Percentiles rank a stretch among this genome's conserved stretches.
These are phyloP conservation scores for Phallus indusiatus DNA, from an alignment of 768 basidiomycete species.

Conservation along the genomic window DNA sequence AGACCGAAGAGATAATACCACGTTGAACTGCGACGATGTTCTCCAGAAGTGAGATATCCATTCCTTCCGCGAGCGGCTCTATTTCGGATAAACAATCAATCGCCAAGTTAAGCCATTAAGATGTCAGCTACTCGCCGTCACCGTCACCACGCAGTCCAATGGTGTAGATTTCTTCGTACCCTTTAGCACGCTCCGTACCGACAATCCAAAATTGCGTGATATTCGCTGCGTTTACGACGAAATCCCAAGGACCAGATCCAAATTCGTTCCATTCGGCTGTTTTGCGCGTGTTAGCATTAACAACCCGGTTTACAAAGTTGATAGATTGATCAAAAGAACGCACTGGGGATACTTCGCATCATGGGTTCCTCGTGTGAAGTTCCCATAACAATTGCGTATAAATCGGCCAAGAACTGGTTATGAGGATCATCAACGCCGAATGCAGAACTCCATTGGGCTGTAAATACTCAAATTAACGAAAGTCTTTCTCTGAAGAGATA, in stretches of 20 bases:
- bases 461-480: neutral
- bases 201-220: conserved; percentile 56
- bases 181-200: conserved; percentile 47
- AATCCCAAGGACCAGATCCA: conserved; percentile 55
- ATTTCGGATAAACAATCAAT: neutral
- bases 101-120: neutral
- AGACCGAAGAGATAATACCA: conserved; percentile 45
- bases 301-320: neutral
- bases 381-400: conserved; percentile 63
- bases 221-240: conserved; percentile 40
- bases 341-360: conserved; percentile 5
- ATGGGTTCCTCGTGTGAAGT: conserved; percentile 23
- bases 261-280: conserved; percentile 56
- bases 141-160: conserved; percentile 59
- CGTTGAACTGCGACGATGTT: conserved; percentile 53
- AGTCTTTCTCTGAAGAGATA: neutral
- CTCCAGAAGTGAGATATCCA: conserved; percentile 42
- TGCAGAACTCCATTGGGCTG: conserved; percentile 24
- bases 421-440: conserved; percentile 50
- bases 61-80: conserved; percentile 45
- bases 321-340: conserved; percentile 29
- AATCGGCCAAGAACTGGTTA: conserved; percentile 55
- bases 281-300: neutral
- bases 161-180: conserved; percentile 55
- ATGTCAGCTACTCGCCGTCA: conserved; percentile 16